Evolutionary conservation across 441 rosid genomes (phyloP), one percentile per base, ranked within the genome.

Genomic region (Corymbia citriodora): DNA sequence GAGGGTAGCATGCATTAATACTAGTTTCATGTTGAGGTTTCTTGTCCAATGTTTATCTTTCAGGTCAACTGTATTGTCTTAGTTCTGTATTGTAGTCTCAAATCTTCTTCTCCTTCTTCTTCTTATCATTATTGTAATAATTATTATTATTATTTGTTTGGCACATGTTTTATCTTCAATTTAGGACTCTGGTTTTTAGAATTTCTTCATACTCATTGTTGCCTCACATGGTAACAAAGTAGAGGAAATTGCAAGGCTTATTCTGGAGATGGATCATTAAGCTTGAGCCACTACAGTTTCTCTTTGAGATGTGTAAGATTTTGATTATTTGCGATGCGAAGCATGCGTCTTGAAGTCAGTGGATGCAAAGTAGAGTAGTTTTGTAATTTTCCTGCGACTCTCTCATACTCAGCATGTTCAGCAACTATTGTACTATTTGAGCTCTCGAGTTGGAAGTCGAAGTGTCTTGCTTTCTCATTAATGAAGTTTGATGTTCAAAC

Each of bases 1-100:
- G 99, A 98, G 93, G 99, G 99, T 55, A 95, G 94, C 93, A 96
- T 97, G 99, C 95, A 97, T 89, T 98, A 89, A 93, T 89, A 36
- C 49, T 72, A 72, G 48, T 72, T 36, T 36, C 48, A 72, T 33
- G 49, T 49, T 36, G 49, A 72, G 81, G 21, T 65, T 70, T 70
- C 79, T 33, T 36, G 82, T 72, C 49, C 9, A 4, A 49, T 11
- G 1, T 19, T 36, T 36, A 36, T 31, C 21, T 70, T 70, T 70
- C 45, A 17, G 45, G 81, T 33, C 5, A 33, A 25, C 8, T 9
- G 4, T 33, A 19, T 17, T n/a, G 36, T 33, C 81, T 33, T 70
- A 33, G 7, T 33, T 33, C 4, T 70, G 48, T 70, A 40, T 40
- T 40, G 72, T 70, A 72, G 82, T 18, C 25, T 72, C 49, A 36